Percentiles rank a stretch among this genome's conserved stretches.
Evolutionary conservation across 2,329 filamentous ascomycete genomes (phyloP).

Genomic region (Diaporthe citri): DNA sequence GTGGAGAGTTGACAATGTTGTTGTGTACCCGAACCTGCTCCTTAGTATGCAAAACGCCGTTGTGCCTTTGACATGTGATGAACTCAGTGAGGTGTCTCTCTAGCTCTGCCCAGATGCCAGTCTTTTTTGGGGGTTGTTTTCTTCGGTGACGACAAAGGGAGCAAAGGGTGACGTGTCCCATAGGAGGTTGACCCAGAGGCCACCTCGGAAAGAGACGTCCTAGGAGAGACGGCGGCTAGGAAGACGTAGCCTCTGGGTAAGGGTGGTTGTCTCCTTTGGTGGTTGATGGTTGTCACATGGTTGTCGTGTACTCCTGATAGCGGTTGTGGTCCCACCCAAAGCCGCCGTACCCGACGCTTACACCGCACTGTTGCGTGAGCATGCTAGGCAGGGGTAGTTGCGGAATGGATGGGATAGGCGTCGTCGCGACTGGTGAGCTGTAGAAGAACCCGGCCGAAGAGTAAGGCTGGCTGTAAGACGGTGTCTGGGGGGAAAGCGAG

Average conservation of each 20-base stretch:
- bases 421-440: conserved; percentile 80
- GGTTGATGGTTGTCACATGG: conserved; percentile 81
- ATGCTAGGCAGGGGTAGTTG: conserved; percentile 87
- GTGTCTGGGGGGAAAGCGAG: conserved; percentile 79
- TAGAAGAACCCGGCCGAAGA: conserved; percentile 82
- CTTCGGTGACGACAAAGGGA: conserved; percentile 43
- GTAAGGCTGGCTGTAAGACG: conserved; percentile 83
- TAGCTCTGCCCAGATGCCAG: conserved; percentile 36
- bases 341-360: conserved; percentile 79
- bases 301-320: conserved; percentile 86
- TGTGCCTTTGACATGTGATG: conserved; percentile 42
- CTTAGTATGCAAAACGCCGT: conserved; percentile 58
- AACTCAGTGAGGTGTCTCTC: conserved; percentile 51
- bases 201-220: conserved; percentile 28
- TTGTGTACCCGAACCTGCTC: conserved; percentile 44
- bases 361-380: conserved; percentile 86
- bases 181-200: conserved; percentile 21
- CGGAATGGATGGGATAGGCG: conserved; percentile 70
- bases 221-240: conserved; percentile 52
- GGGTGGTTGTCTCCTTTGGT: conserved; percentile 60
- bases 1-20: conserved; percentile 37
- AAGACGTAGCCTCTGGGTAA: conserved; percentile 57
- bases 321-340: conserved; percentile 82
- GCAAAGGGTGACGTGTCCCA: conserved; percentile 17
- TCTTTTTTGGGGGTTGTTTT: conserved; percentile 40